Percentiles rank a stretch among this genome's conserved stretches.
Conservation (phyloP, 2,329 filamentous ascomycete species). For the Pestalotiopsis sp. region DNA sequence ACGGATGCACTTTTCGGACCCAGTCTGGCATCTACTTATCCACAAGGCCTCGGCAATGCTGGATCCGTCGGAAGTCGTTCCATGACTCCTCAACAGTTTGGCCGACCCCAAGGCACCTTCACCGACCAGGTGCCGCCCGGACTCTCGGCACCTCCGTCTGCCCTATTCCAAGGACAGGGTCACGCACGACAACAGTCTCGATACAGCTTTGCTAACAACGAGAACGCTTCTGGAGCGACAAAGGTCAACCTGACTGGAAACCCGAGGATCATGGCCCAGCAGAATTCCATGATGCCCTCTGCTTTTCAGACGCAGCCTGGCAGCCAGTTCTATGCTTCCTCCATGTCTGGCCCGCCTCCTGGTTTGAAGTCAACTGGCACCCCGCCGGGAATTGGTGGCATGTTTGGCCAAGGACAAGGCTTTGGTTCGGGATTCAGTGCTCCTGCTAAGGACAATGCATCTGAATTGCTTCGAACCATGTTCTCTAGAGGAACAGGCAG, state of each 20-base stretch:
- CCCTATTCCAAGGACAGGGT: constrained; percentile 60
- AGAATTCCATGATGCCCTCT: constrained; percentile 83
- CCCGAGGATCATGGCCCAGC: constrained; percentile 79
- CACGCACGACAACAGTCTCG: constrained; percentile 85
- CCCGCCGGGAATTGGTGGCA: constrained; percentile 69
- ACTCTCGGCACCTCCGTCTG: constrained; percentile 53
- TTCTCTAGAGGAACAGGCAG: constrained; percentile 53
- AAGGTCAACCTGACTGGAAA: constrained; percentile 79
- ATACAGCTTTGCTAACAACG: constrained; percentile 80
- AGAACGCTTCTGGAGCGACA: constrained; percentile 62
- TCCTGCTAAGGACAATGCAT: constrained; percentile 68
- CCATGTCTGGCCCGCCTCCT: constrained; percentile 90
- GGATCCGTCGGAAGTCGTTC: constrained; percentile 68
- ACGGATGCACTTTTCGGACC: constrained; percentile 58
- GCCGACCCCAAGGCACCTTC: constrained; percentile 65
- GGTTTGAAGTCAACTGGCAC: constrained; percentile 95
- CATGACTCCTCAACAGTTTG: constrained; percentile 79
- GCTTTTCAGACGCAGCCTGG: constrained; percentile 61
- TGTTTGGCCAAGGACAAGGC: constrained; percentile 87
- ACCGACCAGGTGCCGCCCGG: constrained; percentile 63
- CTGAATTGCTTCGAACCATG: constrained; percentile 70
- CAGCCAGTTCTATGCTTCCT: constrained; percentile 78
- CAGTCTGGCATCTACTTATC: constrained; percentile 50
- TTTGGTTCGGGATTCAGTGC: constrained; percentile 75
- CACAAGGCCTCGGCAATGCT: constrained; percentile 52